These are phyloP conservation scores for Stagonosporopsis tanaceti DNA, from an alignment of 2,329 filamentous ascomycete species.

Conservation along the genomic window DNA sequence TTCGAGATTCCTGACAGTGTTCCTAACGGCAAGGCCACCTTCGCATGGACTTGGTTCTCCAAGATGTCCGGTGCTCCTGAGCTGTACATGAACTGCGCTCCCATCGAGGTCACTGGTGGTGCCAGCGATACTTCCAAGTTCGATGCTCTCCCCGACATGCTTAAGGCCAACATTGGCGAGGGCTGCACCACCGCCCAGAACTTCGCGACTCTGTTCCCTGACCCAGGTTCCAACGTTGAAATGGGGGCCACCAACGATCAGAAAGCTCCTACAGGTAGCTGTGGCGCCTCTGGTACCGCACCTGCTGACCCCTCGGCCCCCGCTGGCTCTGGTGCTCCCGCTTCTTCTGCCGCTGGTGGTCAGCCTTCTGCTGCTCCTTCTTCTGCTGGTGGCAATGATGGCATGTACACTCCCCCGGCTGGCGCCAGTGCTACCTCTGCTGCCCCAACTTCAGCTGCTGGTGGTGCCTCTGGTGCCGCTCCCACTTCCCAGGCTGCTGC, in stretches of 20 bases:
- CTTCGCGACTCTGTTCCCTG: slow-evolving; percentile 60
- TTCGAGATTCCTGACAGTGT: slow-evolving; percentile 77
- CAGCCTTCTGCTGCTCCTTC: slow-evolving; percentile 33
- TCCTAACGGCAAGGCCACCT: slow-evolving; percentile 76
- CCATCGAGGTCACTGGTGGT: slow-evolving; percentile 69
- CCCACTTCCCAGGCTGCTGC: slow-evolving; percentile 4
- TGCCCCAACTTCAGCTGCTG: slow-evolving; percentile 4
- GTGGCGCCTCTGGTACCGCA: slow-evolving; percentile 31
- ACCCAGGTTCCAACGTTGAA: slow-evolving; percentile 68
- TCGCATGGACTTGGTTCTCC: slow-evolving; percentile 96
- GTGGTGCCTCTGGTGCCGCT: slow-evolving; percentile 18
- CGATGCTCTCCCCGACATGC: slow-evolving; percentile 73
- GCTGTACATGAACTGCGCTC: slow-evolving; percentile 89
- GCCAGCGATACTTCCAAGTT: slow-evolving; percentile 63
- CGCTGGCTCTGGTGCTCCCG: slow-evolving; percentile 22
- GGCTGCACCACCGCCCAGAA: not conserved
- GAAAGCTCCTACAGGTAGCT: slow-evolving; percentile 31
- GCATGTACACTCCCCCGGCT: slow-evolving; percentile 17
- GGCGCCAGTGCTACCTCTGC: slow-evolving; percentile 12
- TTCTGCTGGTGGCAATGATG: slow-evolving; percentile 18
- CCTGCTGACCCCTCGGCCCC: slow-evolving; percentile 18
- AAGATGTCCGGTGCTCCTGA: slow-evolving; percentile 80
- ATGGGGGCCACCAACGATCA: slow-evolving; percentile 37
- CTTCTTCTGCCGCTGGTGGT: slow-evolving; percentile 29
- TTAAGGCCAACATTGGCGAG: slow-evolving; percentile 70